Evolutionary conservation across 139 green algal genomes (phyloP), one percentile per base, ranked within the genome.

Genomic region (Axilococcus clingmanii): DNA sequence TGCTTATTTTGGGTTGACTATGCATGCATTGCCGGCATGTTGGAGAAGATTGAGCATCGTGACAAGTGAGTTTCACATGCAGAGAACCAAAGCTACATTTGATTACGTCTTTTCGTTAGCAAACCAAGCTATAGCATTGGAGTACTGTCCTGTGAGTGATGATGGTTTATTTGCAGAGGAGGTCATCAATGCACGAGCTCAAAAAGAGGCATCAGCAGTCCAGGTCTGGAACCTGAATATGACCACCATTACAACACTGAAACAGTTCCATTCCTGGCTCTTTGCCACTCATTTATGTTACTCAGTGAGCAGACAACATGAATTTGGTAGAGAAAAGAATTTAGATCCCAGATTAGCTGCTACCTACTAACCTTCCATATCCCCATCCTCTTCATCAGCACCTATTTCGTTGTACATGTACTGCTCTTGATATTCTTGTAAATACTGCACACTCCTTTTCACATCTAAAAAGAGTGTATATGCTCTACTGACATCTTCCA

Each of bases 381-480:
- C 55, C 3, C 56, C 49, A 28, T 57, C 48, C 20, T 9, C 20
- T 8, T 16, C 23, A 19, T 15, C 38, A 24, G 14, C 61, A 6
- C 57, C 63, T 6, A 91, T 60, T 56, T 97, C 89, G 60, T 97
- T 98, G 74, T 89, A 98, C 86, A 98, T 95, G 76, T 95, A 99
- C 72, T 99, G 83, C 23, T 95, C 78, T 44, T 92, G 77, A 61
- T 92, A 97, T 70, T 97, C 90, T 17, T 94, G 79, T 31, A 94
- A 48, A 70, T 88, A 95, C 69, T 96, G 86, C 51, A 64, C 61
- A 43, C 59, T 78, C 29, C 80, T 69, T 51, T 89, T 81, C 20
- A 71, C 85, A 59, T 99, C 93, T 47, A 96, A 72, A 68, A 99
- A 99, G 57, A 98, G 74, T 11, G 75, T 78, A 76, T 99, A 99